Evolutionary conservation across 345 rosid genomes (phyloP).

Genomic region (Gossypium arboreum): DNA sequence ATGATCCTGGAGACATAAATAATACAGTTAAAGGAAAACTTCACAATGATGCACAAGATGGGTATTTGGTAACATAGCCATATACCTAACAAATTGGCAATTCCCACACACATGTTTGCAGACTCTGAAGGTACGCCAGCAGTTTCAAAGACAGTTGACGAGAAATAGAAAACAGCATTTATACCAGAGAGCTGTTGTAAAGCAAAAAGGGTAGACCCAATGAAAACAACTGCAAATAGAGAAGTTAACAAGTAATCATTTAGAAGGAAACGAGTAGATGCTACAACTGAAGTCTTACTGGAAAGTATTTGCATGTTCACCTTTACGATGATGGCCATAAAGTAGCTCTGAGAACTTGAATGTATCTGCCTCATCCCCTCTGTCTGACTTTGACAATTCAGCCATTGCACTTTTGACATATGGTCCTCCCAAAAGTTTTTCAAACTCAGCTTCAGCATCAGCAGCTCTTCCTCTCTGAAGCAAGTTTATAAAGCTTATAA

Average conservation of each 20-base stretch:
- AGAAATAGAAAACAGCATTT: conserved; percentile 94
- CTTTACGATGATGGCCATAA: conserved; percentile 63
- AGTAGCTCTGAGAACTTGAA: conserved; percentile 65
- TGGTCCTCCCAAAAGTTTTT: conserved; percentile 70
- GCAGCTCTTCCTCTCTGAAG: conserved; percentile 73
- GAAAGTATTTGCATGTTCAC: conserved; percentile 34
- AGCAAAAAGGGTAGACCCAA: conserved; percentile 89
- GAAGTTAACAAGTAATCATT: conserved; percentile 34
- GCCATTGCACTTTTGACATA: conserved; percentile 74
- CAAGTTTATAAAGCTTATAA: conserved; percentile 14
- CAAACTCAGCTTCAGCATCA: conserved; percentile 82
- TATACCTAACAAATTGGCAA: conserved; percentile 77
- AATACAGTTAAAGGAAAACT: conserved; percentile 16
- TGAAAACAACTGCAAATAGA: conserved; percentile 87
- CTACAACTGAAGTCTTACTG: background rate
- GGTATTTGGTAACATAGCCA: conserved; percentile 8
- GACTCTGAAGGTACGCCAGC: conserved; percentile 87
- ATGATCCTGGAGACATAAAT: conserved; percentile 48
- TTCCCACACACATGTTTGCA: conserved; percentile 76
- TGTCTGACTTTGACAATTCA: conserved; percentile 65
- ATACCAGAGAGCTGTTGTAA: conserved; percentile 97
- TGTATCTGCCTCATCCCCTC: conserved; percentile 60
- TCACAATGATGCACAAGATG: conserved; percentile 16
- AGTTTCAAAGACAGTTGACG: conserved; percentile 85
- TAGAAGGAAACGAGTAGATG: conserved; percentile 16